Base-by-base conservation (phyloP, 345 rosid species). In the Odontarrhena argentea region DNA sequence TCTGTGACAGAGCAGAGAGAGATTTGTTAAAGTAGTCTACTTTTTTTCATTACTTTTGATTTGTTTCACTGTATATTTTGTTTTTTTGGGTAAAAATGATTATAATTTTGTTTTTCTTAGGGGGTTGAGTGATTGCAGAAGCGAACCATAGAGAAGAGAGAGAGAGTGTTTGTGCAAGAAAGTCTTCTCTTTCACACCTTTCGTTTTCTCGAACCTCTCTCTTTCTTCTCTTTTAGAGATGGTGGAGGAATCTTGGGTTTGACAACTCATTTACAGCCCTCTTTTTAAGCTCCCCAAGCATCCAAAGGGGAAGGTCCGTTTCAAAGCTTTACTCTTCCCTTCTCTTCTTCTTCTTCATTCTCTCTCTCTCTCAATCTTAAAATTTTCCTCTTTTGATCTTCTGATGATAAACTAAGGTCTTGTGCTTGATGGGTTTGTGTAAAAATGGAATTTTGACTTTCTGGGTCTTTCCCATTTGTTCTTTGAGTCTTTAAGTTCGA, bases 101-200 rank as follows among this genome's bases (percentile, higher is more conserved):
- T 49, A 34, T 41, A 25, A n/a, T 56, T 80, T 86, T 59, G 26
- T 88, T 78, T 70, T 68, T 61, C 73, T 77, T 66, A 71, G 71
- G 82, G 36, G 36, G 79, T 64, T 76, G 80, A 74, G 86, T 81
- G 85, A 83, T 72, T 76, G 79, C 76, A 60, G 68, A 73, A 73
- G 65, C 76, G 47, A 61, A 68, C 65, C 46, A 8, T 8, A 48
- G 8, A 71, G 55, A 61, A 66, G 53, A 53, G 70, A 28, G 69
- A 7, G 13, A 3, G 46, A 30, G 62, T 44, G 43, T 13, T 25
- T 37, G 62, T 11, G 59, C 69, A 74, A 69, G 80, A 57, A 84
- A 78, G 88, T 92, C 90, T 82, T 81, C 85, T 77, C 83, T 76
- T 82, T 85, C 96, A 87, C 94, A 79, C 86, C 84, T 82, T 79